Percentiles rank a stretch among this genome's conserved stretches.
phyloP scores from a whole-genome alignment of 2,329 filamentous ascomycete species.

The Ophiostoma pallidulum region DNA sequence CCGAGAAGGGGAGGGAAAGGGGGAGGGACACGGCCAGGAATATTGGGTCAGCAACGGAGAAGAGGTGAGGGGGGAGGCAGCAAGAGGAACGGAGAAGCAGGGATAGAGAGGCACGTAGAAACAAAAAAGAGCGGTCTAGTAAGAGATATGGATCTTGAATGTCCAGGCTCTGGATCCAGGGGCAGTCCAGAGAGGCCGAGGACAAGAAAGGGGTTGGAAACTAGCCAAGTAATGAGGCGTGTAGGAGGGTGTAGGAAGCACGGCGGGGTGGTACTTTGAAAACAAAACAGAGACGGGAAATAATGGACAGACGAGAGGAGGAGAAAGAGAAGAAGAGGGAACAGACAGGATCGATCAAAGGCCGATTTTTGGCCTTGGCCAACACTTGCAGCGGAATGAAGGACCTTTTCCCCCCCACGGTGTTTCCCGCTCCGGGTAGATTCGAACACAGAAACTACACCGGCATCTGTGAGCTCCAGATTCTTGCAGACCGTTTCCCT shows the following conservation, averaged over 20 bases:
- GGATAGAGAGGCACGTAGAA: not conserved
- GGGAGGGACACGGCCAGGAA: not conserved
- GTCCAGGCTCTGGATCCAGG: not conserved
- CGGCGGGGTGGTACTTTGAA: too few relatives aligned
- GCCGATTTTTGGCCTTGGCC: not conserved
- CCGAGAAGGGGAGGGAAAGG: not conserved
- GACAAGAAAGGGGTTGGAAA: not conserved
- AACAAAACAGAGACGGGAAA: too few relatives aligned
- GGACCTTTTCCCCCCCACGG: conserved; percentile 12
- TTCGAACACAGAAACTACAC: conserved; percentile 4
- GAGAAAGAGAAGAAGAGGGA: not conserved
- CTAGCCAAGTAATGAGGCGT: too few relatives aligned
- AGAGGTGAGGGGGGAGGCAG: not conserved
- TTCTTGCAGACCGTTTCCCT: not conserved
- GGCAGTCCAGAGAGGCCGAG: not conserved
- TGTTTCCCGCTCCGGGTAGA: conserved; percentile 11
- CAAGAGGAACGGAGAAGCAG: not conserved
- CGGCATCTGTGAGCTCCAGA: conserved; percentile 8
- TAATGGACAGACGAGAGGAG: too few relatives aligned
- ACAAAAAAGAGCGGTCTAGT: not conserved
- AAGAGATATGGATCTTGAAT: not conserved
- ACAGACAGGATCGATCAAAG: not conserved
- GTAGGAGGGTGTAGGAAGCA: too few relatives aligned
- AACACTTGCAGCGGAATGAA: conserved; percentile 7
- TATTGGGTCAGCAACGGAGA: not conserved